These are phyloP conservation scores for Microcera coccophila DNA, from an alignment of 2,329 filamentous ascomycete species.

Conservation along the genomic window DNA sequence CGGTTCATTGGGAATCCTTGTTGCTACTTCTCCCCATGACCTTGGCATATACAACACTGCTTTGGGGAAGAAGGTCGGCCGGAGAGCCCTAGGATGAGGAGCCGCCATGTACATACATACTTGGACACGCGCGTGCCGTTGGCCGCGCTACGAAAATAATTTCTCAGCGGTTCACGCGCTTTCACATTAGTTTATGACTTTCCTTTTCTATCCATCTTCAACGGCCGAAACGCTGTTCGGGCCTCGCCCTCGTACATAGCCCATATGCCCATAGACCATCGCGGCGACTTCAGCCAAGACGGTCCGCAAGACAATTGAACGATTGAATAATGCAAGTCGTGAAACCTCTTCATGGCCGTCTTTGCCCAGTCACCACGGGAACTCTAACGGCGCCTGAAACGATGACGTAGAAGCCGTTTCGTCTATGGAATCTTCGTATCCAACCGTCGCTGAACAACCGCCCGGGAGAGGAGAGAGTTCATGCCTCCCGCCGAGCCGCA, in stretches of 20 bases:
- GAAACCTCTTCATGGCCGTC: too few species aligned
- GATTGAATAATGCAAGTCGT: too few species aligned
- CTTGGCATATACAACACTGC: neutral
- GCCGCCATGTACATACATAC: neutral
- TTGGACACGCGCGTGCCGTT: conserved; percentile 1
- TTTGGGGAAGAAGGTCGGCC: neutral
- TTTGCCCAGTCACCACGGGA: too few species aligned
- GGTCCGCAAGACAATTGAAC: too few species aligned
- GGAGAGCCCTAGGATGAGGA: neutral
- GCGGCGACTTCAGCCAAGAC: too few species aligned
- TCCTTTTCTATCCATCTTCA: too few species aligned
- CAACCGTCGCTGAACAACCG: neutral
- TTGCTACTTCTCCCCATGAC: neutral
- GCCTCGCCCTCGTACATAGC: too few species aligned
- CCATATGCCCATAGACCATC: too few species aligned
- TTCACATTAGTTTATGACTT: too few species aligned
- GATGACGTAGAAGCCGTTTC: neutral
- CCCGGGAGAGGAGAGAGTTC: neutral
- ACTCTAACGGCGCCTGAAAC: too few species aligned
- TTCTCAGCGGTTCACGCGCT: neutral
- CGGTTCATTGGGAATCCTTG: neutral
- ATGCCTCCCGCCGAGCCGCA: neutral
- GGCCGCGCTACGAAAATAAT: neutral
- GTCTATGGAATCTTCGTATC: neutral
- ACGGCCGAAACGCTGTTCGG: too few species aligned